Evolutionary conservation across 176 grass and related monocot genomes (phyloP), one percentile per base, ranked within the genome.

Genomic region (Aegilops umbellulata): DNA sequence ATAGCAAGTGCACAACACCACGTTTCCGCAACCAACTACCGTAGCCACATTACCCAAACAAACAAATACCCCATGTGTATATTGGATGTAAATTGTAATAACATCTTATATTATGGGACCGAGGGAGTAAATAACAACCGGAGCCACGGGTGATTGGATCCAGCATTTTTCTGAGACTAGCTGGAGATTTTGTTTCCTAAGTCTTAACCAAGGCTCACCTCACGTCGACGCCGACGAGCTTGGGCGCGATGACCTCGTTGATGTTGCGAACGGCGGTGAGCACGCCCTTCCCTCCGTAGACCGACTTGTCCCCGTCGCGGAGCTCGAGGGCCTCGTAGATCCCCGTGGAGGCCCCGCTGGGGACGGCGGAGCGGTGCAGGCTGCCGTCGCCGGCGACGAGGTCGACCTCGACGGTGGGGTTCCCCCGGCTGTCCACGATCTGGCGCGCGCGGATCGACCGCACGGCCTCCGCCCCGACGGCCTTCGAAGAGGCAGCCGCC

Each of bases 321-420:
- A 99, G 87, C 94, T 96, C 97, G 3, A 99, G 92, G 22, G 97
- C 92, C 88, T 96, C 97, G 85, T 96, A 96, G 86, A 99, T 99
- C 26, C 97, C 97, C 26, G 94, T 96, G 57, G 97, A 99, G 10
- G 97, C 94, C 15, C 94, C 97, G 80, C 97, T 99, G 70, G 97
- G 94, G 58, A 99, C 94, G 17, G 92, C 97, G 69, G 97, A 96
- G 69, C 94, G 90, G 90, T 91, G 93, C 58, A 96, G 90, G 20
- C 70, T 73, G 5, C 88, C 88, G 76, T 83, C 86, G 10, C 90
- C 92, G 24, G 94, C 87, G 30, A 99, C 79, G 71, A 96, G 92
- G 82, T 99, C 97, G 81, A 99, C 97, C 84, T 99, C 97, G 49
- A 99, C 90, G 32, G 97, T 99, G 84, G 97, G 97, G 65, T 96